Conservation (phyloP, 2,329 filamentous ascomycete species). For the Penicillium decumbens region DNA sequence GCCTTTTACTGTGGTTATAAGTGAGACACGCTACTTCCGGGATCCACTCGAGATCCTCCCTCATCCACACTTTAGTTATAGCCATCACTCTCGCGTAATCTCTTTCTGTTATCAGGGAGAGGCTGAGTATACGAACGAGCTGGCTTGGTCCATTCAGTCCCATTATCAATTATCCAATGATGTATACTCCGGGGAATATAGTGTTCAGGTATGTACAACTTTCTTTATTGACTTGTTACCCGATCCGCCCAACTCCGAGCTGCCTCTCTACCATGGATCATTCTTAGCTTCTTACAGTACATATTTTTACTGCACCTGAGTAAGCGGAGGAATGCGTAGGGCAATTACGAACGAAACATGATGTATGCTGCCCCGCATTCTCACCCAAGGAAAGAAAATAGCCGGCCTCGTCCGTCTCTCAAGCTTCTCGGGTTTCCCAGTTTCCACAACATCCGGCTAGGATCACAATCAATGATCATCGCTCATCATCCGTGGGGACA, state of each 20-base stretch:
- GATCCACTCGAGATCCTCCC: neutral
- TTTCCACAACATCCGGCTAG: neutral
- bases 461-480: constrained; percentile 3
- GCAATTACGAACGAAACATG: neutral
- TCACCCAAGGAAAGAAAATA: neutral
- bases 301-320: constrained; percentile 1
- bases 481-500: neutral
- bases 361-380: constrained; percentile 2
- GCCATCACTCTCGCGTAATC: constrained; percentile 20
- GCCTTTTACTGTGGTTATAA: neutral
- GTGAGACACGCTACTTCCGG: constrained; percentile 14
- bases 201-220: neutral
- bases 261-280: neutral
- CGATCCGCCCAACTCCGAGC: constrained; percentile 12
- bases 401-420: neutral
- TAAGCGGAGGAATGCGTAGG: neutral
- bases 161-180: constrained; percentile 20
- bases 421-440: neutral
- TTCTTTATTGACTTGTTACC: constrained; percentile 13
- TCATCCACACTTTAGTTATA: constrained; percentile 1
- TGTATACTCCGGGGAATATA: constrained; percentile 10
- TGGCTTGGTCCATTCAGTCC: constrained; percentile 9
- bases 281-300: constrained; percentile 3
- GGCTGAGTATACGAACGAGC: constrained; percentile 3
- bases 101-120: neutral